Evolutionary conservation across 805 yeast species (phyloP), one percentile per base, ranked within the genome.

Genomic region (Starmerella floricola): DNA sequence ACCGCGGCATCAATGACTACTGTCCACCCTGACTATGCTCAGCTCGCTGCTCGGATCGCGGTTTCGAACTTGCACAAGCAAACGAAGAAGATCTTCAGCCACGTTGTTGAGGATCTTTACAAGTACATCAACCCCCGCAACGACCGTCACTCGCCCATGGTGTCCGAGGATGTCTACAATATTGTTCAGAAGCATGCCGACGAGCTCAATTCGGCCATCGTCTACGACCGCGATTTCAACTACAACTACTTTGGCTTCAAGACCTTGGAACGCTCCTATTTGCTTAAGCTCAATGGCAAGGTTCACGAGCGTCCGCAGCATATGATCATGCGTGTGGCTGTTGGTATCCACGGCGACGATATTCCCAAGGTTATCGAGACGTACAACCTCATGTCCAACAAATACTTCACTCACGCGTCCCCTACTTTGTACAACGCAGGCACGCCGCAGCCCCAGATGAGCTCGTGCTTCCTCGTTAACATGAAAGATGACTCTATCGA

Each of bases 1-100:
- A 86, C 95, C 29, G 94, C 95, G 44, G 97, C 97, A 33, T 82
- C 80, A 59, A 84, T 91, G 95, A 86, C 96, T 45, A 88, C 97
- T 11, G 74, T 83, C 49, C 97, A 88, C 62, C 97, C 97, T n/a
- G 97, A 91, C 65, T 87, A 88, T 56, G 95, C 96, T 21, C 76
- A 78, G 33, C 71, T 86, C 55, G 96, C 96, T 41, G 96, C 97
- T 28, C 78, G 98, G 67, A 80, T 88, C 47, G 96, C 97, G 17
- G 79, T 91, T 42, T 83, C 95, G 32, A 85, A 85, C 62, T 71
- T 91, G 59, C 96, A 88, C 68, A 87, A 87, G 65, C 94, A 86
- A 66, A 87, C 96, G 40, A 81, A 85, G 47, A 81, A 82, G 63
- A 80, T 72, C 57, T 88, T 82, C 55, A 79, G 93, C 31, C 77